Percentiles rank a stretch among this genome's conserved stretches.
These are phyloP conservation scores for Xerocomellus chrysenteron DNA, from an alignment of 768 basidiomycete genomes.

Conservation along the genomic window DNA sequence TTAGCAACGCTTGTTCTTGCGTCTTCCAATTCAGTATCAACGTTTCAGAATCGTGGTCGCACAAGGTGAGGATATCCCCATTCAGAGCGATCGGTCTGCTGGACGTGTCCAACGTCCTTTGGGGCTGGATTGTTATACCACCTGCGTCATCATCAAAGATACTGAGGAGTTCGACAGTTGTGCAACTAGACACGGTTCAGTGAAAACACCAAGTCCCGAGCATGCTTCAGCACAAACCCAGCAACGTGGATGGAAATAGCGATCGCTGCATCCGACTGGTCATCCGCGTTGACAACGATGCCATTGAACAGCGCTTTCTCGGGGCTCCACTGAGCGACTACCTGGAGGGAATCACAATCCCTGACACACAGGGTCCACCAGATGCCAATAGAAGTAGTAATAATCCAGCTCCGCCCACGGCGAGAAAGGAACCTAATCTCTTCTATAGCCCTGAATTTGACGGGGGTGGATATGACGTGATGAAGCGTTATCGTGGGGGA, in stretches of 20 bases:
- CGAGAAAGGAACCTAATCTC: slow-evolving; percentile 55
- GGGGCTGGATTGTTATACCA: slow-evolving; percentile 29
- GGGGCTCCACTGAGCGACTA: slow-evolving; percentile 51
- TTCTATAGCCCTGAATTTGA: slow-evolving; percentile 45
- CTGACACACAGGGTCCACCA: slow-evolving; percentile 61
- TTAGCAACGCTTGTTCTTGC: slow-evolving; percentile 45
- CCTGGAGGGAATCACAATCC: slow-evolving; percentile 36
- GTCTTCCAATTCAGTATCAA: slow-evolving; percentile 57
- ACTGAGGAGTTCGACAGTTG: slow-evolving; percentile 31
- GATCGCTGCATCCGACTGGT: slow-evolving; percentile 43
- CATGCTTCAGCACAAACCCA: slow-evolving; percentile 39
- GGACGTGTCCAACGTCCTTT: slow-evolving; percentile 38
- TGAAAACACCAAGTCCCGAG: neutral
- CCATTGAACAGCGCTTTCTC: slow-evolving; percentile 53
- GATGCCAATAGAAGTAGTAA: slow-evolving; percentile 57
- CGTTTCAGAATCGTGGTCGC: slow-evolving; percentile 51
- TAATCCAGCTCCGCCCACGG: slow-evolving; percentile 41
- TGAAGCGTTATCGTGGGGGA: slow-evolving; percentile 20
- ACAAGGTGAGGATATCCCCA: slow-evolving; percentile 53
- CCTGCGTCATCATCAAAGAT: slow-evolving; percentile 8
- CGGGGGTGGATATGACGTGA: slow-evolving; percentile 19
- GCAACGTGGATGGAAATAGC: slow-evolving; percentile 50
- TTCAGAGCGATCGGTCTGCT: slow-evolving; percentile 48
- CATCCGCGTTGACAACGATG: slow-evolving; percentile 49
- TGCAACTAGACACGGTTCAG: slow-evolving; percentile 20